phyloP scores from a whole-genome alignment of 306 rosid species.

The Sindora glabra region DNA sequence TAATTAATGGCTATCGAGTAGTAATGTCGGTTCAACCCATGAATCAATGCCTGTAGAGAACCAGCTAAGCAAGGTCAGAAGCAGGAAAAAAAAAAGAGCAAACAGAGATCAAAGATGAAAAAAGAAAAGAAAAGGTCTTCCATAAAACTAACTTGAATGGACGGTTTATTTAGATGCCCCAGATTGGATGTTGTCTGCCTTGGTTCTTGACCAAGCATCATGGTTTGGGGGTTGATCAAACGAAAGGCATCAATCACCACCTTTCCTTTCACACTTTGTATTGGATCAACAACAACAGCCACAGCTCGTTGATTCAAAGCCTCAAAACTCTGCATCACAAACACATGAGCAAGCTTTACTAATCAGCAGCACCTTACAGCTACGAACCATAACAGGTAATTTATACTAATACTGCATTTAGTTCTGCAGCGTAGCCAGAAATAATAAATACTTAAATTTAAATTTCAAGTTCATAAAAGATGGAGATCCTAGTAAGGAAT shows the following conservation, averaged over 20 bases:
- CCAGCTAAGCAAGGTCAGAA: slow-evolving; percentile 14
- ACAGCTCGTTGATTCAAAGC: slow-evolving; percentile 95
- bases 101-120: background rate
- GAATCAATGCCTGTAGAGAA: slow-evolving; percentile 68
- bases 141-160: slow-evolving; percentile 62
- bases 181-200: slow-evolving; percentile 93
- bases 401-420: background rate
- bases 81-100: background rate
- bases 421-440: background rate
- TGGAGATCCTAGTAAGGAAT: too few species aligned
- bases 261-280: slow-evolving; percentile 93
- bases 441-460: background rate
- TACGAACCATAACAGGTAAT: background rate
- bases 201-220: slow-evolving; percentile 99
- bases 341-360: slow-evolving; percentile 1
- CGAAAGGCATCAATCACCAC: slow-evolving; percentile 96
- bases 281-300: slow-evolving; percentile 95
- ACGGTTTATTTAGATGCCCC: slow-evolving; percentile 93
- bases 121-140: background rate
- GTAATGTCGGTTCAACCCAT: slow-evolving; percentile 87
- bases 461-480: too few species aligned
- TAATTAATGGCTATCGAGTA: slow-evolving; percentile 87
- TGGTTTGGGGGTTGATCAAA: slow-evolving; percentile 85
- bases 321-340: slow-evolving; percentile 66
- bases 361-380: background rate